Base-by-base conservation (phyloP, 2,329 filamentous ascomycete species). In the Mycosphaerella sp. region DNA sequence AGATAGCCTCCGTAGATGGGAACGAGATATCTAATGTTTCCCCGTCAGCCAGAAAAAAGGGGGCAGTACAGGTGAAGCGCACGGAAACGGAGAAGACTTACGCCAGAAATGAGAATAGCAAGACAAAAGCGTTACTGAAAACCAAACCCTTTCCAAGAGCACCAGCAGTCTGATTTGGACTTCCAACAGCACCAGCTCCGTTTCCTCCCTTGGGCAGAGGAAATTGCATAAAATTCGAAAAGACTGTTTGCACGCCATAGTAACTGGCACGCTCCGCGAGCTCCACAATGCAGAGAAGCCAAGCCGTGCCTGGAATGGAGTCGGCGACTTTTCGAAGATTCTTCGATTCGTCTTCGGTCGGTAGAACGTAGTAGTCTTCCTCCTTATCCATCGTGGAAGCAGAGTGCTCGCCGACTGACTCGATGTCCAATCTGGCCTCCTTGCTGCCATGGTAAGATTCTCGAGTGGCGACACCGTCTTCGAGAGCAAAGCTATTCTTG, bases 161-260 rank as follows among this genome's bases (percentile, higher is more conserved):
- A 59, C 82, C 83, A 21, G 77, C 79, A 2, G 67, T 69, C 40
- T 70, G 59, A 2, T 65, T 63, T 3, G 64, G 67, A 43, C 57
- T 55, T 1, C 66, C 57, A 14, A 66, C 65, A 29, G 69, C 69
- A 41, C 70, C 70, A 26, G 66, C 62, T 23, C 68, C 69, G 49
- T 69, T 68, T 1, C 70, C 68, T 6, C 68, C 70, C 12, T 66
- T 57, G 1, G 83, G 83, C 3, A 86, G 65, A 3, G 79, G 77
- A 8, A 79, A 78, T 61, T 85, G 79, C 63, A 86, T 77, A 61
- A 78, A 86, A 65, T 86, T 86, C 58, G 73, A 74, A 65, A 83
- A 82, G 6, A 79, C 69, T 0, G 76, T 76, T 57, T 78, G 73
- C 5, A 76, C 72, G 56, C 80, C 81, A 62, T 82, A 82, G 71